A percentile compares a stretch with the other conserved stretches of the same genome.
These are phyloP conservation scores for Clarireedia homoeocarpa DNA, from an alignment of 2,329 filamentous ascomycete genomes.

Conservation along the genomic window DNA sequence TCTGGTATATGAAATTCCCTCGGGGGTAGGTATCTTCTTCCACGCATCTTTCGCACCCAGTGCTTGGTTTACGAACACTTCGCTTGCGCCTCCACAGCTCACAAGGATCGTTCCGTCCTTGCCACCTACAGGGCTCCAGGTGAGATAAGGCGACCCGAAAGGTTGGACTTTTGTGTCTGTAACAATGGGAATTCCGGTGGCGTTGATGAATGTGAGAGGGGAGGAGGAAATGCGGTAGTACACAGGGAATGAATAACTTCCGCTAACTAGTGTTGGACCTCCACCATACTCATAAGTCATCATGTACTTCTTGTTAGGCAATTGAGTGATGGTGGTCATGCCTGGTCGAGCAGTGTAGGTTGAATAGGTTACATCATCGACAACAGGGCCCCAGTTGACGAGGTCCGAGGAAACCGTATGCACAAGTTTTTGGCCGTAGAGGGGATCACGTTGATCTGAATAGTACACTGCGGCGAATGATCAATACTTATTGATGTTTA, in stretches of 20 bases:
- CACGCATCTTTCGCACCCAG: conserved; percentile 24
- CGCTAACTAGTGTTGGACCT: conserved; percentile 15
- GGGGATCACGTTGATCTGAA: conserved; percentile 60
- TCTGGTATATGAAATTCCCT: conserved; percentile 22
- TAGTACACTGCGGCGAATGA: conserved; percentile 44
- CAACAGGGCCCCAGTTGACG: conserved; percentile 47
- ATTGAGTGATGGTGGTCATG: conserved; percentile 54
- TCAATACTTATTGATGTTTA: not conserved
- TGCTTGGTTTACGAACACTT: conserved; percentile 26
- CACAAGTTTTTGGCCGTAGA: conserved; percentile 59
- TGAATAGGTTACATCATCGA: conserved; percentile 56
- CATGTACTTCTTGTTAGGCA: conserved; percentile 50
- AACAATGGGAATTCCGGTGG: conserved; percentile 18
- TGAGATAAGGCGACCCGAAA: conserved; percentile 24
- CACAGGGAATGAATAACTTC: conserved; percentile 25
- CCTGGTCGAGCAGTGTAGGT: conserved; percentile 57
- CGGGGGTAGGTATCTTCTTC: conserved; percentile 23
- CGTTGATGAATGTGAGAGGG: conserved; percentile 25
- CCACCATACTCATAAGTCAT: conserved; percentile 49
- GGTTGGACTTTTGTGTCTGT: conserved; percentile 23
- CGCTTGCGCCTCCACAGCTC: conserved; percentile 17
- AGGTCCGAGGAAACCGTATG: conserved; percentile 50
- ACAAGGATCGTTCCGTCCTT: conserved; percentile 27
- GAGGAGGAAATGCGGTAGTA: conserved; percentile 27
- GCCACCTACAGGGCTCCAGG: conserved; percentile 26